Evolutionary conservation across 1,139 yeast species (phyloP).

Genomic region (Geotrichum macrosporum): DNA sequence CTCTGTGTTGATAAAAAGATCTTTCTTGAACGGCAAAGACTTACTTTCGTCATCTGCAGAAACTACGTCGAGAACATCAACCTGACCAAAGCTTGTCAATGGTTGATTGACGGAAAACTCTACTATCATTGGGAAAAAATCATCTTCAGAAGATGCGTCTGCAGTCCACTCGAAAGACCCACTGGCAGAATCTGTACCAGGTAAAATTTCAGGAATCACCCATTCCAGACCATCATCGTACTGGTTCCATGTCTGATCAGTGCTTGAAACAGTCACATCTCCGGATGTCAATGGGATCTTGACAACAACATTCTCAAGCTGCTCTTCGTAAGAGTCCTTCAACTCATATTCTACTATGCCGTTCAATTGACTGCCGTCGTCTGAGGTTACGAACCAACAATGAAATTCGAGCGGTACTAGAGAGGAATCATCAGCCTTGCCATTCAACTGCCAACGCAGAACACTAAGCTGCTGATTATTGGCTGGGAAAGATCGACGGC

Average conservation of each 20-base stretch:
- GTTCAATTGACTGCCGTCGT: conserved; percentile 49
- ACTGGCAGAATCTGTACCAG: conserved; percentile 42
- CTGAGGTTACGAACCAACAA: conserved; percentile 76
- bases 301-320: conserved; percentile 55
- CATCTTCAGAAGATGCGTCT: conserved; percentile 73
- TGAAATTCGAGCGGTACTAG: conserved; percentile 72
- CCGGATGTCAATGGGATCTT: conserved; percentile 64
- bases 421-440: conserved; percentile 42
- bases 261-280: conserved; percentile 38
- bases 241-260: conserved; percentile 36
- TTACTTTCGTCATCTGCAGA: conserved; percentile 39
- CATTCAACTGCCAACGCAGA: conserved; percentile 63
- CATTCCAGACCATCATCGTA: conserved; percentile 41
- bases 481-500: conserved; percentile 76
- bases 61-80: conserved; percentile 46
- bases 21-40: conserved; percentile 69
- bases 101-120: conserved; percentile 40
- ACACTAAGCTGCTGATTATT: conserved; percentile 89
- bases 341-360: conserved; percentile 88
- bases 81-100: conserved; percentile 39
- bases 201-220: conserved; percentile 41
- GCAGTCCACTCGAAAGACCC: conserved; percentile 81
- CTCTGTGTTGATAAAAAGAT: conserved; percentile 58
- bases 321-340: conserved; percentile 44
- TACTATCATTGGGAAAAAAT: conserved; percentile 82